Evolutionary conservation across 148 eudicot species (phyloP).

Genomic region (Cornus suecica): DNA sequence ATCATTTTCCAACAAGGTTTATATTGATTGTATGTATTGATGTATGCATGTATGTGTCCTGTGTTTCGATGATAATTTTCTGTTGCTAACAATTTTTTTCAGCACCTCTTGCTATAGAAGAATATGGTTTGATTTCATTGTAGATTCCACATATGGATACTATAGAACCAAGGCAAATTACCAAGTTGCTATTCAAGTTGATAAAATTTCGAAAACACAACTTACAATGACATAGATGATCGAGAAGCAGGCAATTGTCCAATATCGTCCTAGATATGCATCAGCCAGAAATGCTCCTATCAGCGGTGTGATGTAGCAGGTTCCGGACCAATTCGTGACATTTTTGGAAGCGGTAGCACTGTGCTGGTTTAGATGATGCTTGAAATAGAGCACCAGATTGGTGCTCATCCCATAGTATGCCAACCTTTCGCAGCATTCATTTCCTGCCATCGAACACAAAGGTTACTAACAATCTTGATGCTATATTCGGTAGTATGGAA

Average conservation of each 20-base stretch:
- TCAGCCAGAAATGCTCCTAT: conserved; percentile 54
- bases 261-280: conserved; percentile 52
- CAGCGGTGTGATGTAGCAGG: conserved; percentile 46
- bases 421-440: conserved; percentile 53
- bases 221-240: conserved; percentile 49
- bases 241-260: conserved; percentile 50
- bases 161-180: neutral
- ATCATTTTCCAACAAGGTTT: neutral
- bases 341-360: conserved; percentile 42
- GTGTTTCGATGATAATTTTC: too few species aligned
- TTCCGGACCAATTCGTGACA: conserved; percentile 47
- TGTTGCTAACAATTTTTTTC: too few species aligned
- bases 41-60: neutral
- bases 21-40: neutral
- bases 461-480: neutral
- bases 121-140: neutral
- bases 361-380: conserved; percentile 34
- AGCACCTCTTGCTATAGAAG: neutral
- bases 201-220: neutral
- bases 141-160: neutral
- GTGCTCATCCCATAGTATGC: conserved; percentile 59
- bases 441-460: conserved; percentile 25
- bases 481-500: too few species aligned
- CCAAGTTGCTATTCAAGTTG: neutral
- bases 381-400: conserved; percentile 43